Base-by-base conservation (phyloP, 768 basidiomycete genomes). In the Suillus discolor region DNA sequence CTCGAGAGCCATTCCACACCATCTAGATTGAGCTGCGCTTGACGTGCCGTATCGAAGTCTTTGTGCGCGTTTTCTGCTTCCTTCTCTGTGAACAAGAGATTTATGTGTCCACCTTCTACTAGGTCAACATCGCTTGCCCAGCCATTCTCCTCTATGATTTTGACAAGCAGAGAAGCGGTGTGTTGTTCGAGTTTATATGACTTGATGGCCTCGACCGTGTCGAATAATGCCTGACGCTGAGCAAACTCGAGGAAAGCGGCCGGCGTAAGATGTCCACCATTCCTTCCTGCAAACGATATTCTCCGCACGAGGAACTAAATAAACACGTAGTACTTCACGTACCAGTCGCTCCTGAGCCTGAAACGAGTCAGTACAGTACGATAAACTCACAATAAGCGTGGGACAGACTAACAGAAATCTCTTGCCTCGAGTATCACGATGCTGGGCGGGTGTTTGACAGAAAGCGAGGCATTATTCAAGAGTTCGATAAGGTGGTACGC, bases 311-410 rank as follows among this genome's bases (percentile, higher is more conserved):
- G 2, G 39, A 28, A 60, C 16, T 8, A 41, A 60, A 42, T 49
- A 20, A 20, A 36, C 2, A 38, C 5, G 12, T 64, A 23, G 61
- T 15, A n/a, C 60, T 62, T n/a, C 5, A 62, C 61, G 15, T 67
- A 89, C 92, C 91, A 63, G 93, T 95, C 41, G 92, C 90, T 42
- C 92, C 91, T 63, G 89, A 86, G 75, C 90, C 90, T 89, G 41
- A 60, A 36, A 44, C 6, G 20, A 15, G 25, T 66, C 41, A 69
- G 64, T 39, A 15, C 23, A 7, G 20, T 16, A 62, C 16, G 51
- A 34, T 65, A 65, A 7, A 65, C 55, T 15, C 12, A 13, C 31
- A 6, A 23, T 38, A 11, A 45, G 36, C 57, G 38, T 23, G 8
- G 7, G 38, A 20, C 34, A 38, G 25, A 81, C 92, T 78, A 28